These are phyloP conservation scores for Leishmania arabica DNA, from an alignment of 208 protist species.

Conservation along the genomic window DNA sequence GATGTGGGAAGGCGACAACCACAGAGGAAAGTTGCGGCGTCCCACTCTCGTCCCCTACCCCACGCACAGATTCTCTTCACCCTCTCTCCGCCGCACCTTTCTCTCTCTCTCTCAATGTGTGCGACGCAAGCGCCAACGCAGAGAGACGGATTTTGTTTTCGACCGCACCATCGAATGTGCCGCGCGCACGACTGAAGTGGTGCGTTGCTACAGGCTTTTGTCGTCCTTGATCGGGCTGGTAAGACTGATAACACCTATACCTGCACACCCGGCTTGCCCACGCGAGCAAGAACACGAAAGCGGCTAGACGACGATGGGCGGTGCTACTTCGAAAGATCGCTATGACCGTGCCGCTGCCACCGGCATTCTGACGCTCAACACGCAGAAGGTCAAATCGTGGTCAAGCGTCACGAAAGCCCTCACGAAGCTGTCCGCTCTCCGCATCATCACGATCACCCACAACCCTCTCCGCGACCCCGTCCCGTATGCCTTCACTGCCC, in stretches of 20 bases:
- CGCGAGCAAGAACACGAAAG: neutral
- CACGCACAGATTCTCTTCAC: neutral
- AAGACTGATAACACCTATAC: neutral
- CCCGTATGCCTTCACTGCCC: slow-evolving; percentile 19
- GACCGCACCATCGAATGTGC: neutral
- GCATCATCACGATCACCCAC: slow-evolving; percentile 31
- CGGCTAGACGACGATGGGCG: neutral
- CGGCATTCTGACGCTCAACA: slow-evolving; percentile 36
- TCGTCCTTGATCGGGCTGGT: neutral
- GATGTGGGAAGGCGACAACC: neutral
- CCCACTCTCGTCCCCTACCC: neutral
- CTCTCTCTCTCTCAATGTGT: neutral
- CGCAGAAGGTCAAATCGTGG: slow-evolving; percentile 31
- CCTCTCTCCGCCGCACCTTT: neutral
- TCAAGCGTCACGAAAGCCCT: slow-evolving; percentile 17
- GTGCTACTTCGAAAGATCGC: slow-evolving; percentile 22
- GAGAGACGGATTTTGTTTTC: neutral
- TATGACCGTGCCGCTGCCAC: slow-evolving; percentile 32
- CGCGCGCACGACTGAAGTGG: neutral
- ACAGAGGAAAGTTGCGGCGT: neutral
- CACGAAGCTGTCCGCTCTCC: slow-evolving; percentile 11
- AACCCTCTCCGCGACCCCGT: slow-evolving; percentile 34
- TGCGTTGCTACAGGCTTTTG: neutral
- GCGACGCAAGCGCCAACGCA: neutral
- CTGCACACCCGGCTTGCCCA: neutral